Conservation (phyloP, 2,329 filamentous ascomycete genomes). For the Calonectria pauciramosa region DNA sequence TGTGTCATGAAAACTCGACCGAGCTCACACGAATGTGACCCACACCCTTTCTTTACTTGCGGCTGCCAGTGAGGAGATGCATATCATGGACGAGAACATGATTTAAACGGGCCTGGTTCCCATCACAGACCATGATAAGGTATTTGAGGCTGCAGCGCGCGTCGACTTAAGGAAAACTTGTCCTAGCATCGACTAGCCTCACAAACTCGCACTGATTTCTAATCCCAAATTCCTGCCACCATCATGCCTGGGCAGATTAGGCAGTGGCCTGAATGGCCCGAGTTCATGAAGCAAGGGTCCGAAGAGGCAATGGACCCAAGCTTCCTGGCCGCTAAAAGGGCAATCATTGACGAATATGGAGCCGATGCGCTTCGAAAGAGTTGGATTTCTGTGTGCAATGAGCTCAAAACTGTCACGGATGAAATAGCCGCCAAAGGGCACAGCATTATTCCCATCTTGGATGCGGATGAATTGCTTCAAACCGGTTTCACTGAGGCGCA, state of each 20-base stretch:
- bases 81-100: neutral
- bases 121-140: neutral
- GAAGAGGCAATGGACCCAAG: constrained; percentile 37
- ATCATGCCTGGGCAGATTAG: constrained; percentile 36
- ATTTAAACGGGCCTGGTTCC: neutral
- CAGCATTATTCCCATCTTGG: constrained; percentile 49
- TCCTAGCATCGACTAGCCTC: neutral
- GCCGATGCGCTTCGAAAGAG: constrained; percentile 49
- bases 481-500: constrained; percentile 37
- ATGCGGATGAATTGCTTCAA: constrained; percentile 45
- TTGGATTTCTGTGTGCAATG: constrained; percentile 56
- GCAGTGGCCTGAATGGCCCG: constrained; percentile 44
- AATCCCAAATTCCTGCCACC: neutral
- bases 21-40: constrained; percentile 7
- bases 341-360: constrained; percentile 54
- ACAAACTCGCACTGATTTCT: neutral
- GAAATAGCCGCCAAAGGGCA: constrained; percentile 52
- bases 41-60: neutral
- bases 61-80: neutral
- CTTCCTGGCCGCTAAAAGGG: constrained; percentile 48
- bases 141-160: neutral
- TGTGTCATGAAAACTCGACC: constrained; percentile 6
- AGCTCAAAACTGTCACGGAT: constrained; percentile 52
- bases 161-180: neutral
- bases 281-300: constrained; percentile 30